phyloP scores from a whole-genome alignment of 2,329 filamentous ascomycete species.

The Cladosporium sp. region DNA sequence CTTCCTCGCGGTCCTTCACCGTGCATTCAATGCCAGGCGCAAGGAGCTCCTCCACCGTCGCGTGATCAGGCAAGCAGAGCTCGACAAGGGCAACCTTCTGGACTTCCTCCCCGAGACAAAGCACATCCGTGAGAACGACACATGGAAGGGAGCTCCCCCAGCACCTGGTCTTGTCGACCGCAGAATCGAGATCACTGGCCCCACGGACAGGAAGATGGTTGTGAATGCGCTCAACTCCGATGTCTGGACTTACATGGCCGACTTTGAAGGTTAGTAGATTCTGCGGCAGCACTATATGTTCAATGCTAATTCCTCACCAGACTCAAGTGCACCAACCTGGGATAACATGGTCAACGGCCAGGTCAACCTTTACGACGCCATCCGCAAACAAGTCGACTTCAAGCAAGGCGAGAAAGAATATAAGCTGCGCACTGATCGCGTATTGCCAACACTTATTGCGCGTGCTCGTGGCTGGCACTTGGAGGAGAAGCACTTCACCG shows the following conservation, averaged over 20 bases:
- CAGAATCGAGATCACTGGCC: slow-evolving; percentile 93
- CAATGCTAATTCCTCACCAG: slow-evolving; percentile 42
- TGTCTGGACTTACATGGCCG: slow-evolving; percentile 99
- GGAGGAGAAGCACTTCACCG: slow-evolving; percentile 95
- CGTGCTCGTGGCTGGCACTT: slow-evolving; percentile 96
- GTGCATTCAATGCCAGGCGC: slow-evolving; percentile 86
- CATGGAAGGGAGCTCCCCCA: slow-evolving; percentile 88
- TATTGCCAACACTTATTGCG: slow-evolving; percentile 84
- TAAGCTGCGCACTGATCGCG: slow-evolving; percentile 88
- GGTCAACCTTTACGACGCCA: slow-evolving; percentile 94
- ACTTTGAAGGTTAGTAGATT: slow-evolving; percentile 76
- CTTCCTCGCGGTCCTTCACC: slow-evolving; percentile 91
- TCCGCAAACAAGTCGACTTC: slow-evolving; percentile 91
- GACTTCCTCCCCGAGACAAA: slow-evolving; percentile 96
- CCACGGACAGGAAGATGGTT: slow-evolving; percentile 98
- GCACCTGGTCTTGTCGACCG: slow-evolving; percentile 91
- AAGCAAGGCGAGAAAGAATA: slow-evolving; percentile 94
- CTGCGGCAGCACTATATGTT: background rate
- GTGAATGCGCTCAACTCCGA: slow-evolving; percentile 94
- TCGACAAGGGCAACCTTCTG: slow-evolving; percentile 81
- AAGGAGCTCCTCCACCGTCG: slow-evolving; percentile 86
- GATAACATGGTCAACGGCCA: slow-evolving; percentile 99
- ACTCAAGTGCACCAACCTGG: slow-evolving; percentile 95
- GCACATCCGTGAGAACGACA: slow-evolving; percentile 87
- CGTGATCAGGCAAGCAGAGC: slow-evolving; percentile 80